These are phyloP conservation scores for Chenopodium berlandieri DNA, from an alignment of 148 eudicot genomes.

Conservation along the genomic window DNA sequence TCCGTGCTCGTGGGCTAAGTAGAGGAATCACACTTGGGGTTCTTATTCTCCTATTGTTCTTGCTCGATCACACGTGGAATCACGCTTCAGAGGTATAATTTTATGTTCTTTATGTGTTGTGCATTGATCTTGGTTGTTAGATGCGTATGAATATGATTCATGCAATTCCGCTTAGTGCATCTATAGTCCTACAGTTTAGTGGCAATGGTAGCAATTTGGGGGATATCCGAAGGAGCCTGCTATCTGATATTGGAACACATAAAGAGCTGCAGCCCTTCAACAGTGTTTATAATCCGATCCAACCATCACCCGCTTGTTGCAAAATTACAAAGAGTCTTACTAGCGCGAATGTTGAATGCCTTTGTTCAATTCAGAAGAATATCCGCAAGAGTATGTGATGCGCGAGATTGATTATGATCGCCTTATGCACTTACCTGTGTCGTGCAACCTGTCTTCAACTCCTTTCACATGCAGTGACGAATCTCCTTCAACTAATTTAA, in stretches of 20 bases:
- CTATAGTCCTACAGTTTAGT: too few relatives aligned
- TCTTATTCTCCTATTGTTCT: too few relatives aligned
- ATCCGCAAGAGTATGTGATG: not conserved
- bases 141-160: too few relatives aligned
- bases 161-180: too few relatives aligned
- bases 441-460: not conserved
- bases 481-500: too few relatives aligned
- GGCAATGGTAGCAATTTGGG: not conserved
- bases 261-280: not conserved
- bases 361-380: not conserved
- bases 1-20: too few relatives aligned
- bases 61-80: too few relatives aligned
- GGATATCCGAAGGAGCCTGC: not conserved
- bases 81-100: too few relatives aligned
- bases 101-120: too few relatives aligned
- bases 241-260: not conserved
- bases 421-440: not conserved
- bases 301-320: not conserved
- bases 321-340: not conserved
- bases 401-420: not conserved
- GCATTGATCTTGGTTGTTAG: too few relatives aligned
- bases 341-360: not conserved
- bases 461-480: not conserved
- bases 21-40: too few relatives aligned
- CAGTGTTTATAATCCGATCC: not conserved